Percentiles rank a stretch among this genome's conserved stretches.
Conservation (phyloP, 345 rosid genomes). For the Carallia pectinifolia region DNA sequence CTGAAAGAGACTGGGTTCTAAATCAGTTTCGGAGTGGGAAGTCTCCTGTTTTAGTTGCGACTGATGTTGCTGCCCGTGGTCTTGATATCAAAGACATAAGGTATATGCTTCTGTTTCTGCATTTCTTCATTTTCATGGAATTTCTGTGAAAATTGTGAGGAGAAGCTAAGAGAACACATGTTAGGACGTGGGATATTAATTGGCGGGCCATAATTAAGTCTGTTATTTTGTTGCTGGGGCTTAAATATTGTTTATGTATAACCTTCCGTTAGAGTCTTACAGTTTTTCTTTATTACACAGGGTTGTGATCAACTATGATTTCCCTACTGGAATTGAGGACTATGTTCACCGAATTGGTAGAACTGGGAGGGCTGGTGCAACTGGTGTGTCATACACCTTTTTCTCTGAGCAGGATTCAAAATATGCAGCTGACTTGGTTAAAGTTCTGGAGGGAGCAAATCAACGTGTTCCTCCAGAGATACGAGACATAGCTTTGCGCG, state of each 20-base stretch:
- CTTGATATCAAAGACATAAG: slow-evolving; percentile 93
- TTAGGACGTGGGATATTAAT: neutral
- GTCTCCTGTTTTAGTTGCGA: slow-evolving; percentile 84
- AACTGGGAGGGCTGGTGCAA: slow-evolving; percentile 99
- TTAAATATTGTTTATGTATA: neutral
- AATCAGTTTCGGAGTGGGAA: slow-evolving; percentile 84
- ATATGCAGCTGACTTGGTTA: slow-evolving; percentile 75
- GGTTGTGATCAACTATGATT: slow-evolving; percentile 92
- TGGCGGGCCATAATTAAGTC: neutral
- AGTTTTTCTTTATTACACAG: slow-evolving; percentile 32
- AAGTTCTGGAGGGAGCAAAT: slow-evolving; percentile 88
- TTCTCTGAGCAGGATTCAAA: slow-evolving; percentile 92
- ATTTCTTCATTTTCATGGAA: neutral
- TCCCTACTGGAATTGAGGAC: slow-evolving; percentile 93
- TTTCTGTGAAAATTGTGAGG: neutral
- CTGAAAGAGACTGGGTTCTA: slow-evolving; percentile 94
- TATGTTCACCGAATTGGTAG: slow-evolving; percentile 98
- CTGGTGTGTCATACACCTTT: slow-evolving; percentile 89
- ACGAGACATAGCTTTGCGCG: slow-evolving; percentile 80
- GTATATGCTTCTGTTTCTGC: slow-evolving; percentile 25
- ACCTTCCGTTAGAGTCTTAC: neutral
- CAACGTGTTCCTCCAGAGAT: slow-evolving; percentile 86
- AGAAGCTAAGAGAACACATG: neutral
- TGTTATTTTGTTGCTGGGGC: neutral
- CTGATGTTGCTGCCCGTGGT: slow-evolving; percentile 98